Evolutionary conservation across 1,284 basidiomycete species (phyloP), one percentile per base, ranked within the genome.

Genomic region (Ustilago vetiveriae): DNA sequence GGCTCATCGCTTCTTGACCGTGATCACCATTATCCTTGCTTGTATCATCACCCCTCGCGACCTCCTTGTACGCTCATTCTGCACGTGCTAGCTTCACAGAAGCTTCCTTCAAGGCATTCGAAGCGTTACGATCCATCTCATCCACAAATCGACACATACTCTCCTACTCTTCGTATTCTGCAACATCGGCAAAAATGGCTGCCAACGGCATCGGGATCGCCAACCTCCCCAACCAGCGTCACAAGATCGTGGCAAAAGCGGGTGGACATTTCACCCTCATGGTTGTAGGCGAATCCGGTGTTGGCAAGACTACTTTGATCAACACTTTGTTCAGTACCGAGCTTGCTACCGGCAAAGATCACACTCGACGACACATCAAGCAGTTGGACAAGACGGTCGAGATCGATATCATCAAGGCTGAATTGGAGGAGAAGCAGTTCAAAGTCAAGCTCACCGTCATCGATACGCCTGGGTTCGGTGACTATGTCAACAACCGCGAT

Each of bases 281-380:
- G 95, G 96, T 98, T 30, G 95, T 98, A 62, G 95, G 94, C 91
- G 82, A 84, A 91, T 87, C 49, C 42, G 74, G 74, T 35, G 68
- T 76, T 14, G 74, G 79, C 23, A 79, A 79, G 65, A 79, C 78
- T 16, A 82, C 79, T n/a, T 59, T 81, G 83, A 94, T 98, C 87
- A 99, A 98, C 87, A 99, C 96, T 33, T 90, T 98, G 75, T 99
- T 99, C 85, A 92, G 93, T 36, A 98, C 96, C 59, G 96, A 98
- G 86, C 88, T 99, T 53, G 94, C 92, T 8, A 87, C 91, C 6
- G 82, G 90, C 46, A 94, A 95, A 86, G 94, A 95, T 86, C 95
- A 98, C 87, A 85, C 83, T 70, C 88, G 88, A 80, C 90, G 95
- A 68, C 93, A 95, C 85, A 85, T 90, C 82, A 98, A 98, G 86